Evolutionary conservation across 1,284 basidiomycete genomes (phyloP).

Genomic region (Xerocomus nothofagi): DNA sequence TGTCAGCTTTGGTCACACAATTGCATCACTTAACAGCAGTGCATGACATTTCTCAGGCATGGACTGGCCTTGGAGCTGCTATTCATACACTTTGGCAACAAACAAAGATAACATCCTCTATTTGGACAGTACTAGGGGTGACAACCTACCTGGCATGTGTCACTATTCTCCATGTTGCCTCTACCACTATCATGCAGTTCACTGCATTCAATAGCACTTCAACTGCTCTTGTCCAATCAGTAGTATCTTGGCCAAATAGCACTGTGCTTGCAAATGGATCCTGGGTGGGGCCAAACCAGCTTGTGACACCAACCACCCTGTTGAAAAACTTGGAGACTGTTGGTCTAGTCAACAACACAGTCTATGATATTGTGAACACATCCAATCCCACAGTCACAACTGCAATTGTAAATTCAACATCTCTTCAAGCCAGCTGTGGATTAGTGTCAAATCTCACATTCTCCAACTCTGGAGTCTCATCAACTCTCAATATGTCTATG

Average conservation of each 20-base stretch:
- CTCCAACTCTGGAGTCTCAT: background rate
- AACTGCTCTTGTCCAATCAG: background rate
- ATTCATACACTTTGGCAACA: slow-evolving; percentile 2
- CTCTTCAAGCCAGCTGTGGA: slow-evolving; percentile 1
- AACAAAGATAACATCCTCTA: background rate
- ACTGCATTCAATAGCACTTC: slow-evolving; percentile 5
- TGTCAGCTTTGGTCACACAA: background rate
- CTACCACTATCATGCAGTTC: slow-evolving; percentile 18
- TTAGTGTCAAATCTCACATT: background rate
- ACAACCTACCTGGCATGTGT: slow-evolving; percentile 6
- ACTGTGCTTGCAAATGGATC: background rate
- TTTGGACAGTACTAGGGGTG: slow-evolving; percentile 8
- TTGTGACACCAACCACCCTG: background rate
- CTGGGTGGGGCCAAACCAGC: background rate
- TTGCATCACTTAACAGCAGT: slow-evolving; percentile 9
- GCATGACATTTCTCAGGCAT: slow-evolving; percentile 11
- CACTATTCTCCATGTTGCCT: slow-evolving; percentile 8
- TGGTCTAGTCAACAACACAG: slow-evolving; percentile 3
- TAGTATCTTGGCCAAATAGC: background rate
- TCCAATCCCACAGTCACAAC: background rate
- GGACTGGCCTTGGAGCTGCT: slow-evolving; percentile 9
- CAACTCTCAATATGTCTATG: too few relatives aligned
- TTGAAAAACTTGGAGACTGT: background rate
- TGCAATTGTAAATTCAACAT: slow-evolving; percentile 15
- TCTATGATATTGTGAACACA: background rate